Evolutionary conservation across 768 basidiomycete genomes (phyloP), one percentile per base, ranked within the genome.

Genomic region (Hygrocybe coccinea): DNA sequence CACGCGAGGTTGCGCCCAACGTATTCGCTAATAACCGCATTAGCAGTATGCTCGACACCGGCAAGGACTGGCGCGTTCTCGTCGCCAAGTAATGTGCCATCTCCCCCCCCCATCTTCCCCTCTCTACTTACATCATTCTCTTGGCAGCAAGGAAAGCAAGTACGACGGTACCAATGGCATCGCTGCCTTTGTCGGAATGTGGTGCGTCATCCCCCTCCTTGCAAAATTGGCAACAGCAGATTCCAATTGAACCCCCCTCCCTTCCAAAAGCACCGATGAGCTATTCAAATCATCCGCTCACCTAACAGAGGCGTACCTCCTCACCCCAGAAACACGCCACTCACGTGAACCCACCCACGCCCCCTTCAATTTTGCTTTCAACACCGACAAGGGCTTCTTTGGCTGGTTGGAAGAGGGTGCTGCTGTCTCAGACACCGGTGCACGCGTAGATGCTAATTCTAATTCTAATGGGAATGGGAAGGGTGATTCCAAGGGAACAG

Each of bases 201-300:
- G 79, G 88, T 88, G 52, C 38, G 82, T 71, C 7, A 46, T 21
- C 14, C 35, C 44, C 10, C 6, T 21, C 21, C n/a, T n/a, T n/a
- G n/a, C n/a, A n/a, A n/a, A n/a, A n/a, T 49, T 21, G 5, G 15
- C 11, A 15, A 25, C 37, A 14, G 2, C 14, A 25, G 2, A 1
- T 22, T 3, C 24, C 12, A 34, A 33, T 4, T 43, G 9, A 35
- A n/a, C 44, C 3, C 29, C 14, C 10, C n/a, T 33, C 8, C 33
- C 25, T 9, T 15, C 19, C 17, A 12, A 39, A 57, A 90, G 88
- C 59, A 78, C 85, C 5, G 88, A 91, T 62, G 89, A 91, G 63
- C 78, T 89, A 38, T 81, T 83, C 72, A 90, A 90, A 68, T 78
- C 87, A 1, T 81, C 86, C 10, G 83, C 85, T 5, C 89, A 86